phyloP scores from a whole-genome alignment of 164 flowering plant genomes.

The Kingdonia uniflora region DNA sequence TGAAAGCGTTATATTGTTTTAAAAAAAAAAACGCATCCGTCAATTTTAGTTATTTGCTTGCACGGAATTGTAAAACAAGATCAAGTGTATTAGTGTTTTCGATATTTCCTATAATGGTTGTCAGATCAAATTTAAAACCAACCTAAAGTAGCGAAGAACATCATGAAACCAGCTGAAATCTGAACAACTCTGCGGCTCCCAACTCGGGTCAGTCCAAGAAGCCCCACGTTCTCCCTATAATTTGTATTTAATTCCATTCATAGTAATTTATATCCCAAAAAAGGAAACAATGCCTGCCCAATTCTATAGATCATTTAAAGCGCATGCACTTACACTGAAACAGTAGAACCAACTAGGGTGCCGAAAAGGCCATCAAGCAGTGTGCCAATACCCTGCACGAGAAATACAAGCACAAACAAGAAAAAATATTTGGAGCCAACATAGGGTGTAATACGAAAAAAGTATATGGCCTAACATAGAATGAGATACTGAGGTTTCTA shows the following conservation, averaged over 20 bases:
- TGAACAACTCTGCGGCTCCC: slow-evolving; percentile 99
- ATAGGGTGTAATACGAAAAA: not conserved
- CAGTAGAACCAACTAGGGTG: slow-evolving; percentile 82
- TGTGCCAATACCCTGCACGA: slow-evolving; percentile 76
- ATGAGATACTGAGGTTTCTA: not conserved
- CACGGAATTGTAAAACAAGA: too few species aligned
- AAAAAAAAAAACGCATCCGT: too few species aligned
- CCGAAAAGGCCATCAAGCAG: slow-evolving; percentile 93
- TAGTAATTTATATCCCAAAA: not conserved
- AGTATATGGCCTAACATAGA: not conserved
- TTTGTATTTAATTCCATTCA: slow-evolving; percentile 9
- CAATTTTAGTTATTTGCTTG: too few species aligned
- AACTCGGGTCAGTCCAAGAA: slow-evolving; percentile 91
- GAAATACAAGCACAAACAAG: not conserved
- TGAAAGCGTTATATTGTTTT: too few species aligned
- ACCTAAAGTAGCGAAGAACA: slow-evolving; percentile 90
- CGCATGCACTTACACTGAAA: slow-evolving; percentile 65
- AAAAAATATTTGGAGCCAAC: not conserved
- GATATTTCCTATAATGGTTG: not conserved
- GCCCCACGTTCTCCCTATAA: slow-evolving; percentile 93
- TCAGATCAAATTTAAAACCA: slow-evolving; percentile 6
- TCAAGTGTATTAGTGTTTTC: too few species aligned
- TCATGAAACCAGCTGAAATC: slow-evolving; percentile 96
- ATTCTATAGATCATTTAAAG: slow-evolving; percentile 4
- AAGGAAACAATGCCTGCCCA: not conserved